Evolutionary conservation across 2,329 filamentous ascomycete species (phyloP), one percentile per base, ranked within the genome.

Genomic region (Colletotrichum falcatum): DNA sequence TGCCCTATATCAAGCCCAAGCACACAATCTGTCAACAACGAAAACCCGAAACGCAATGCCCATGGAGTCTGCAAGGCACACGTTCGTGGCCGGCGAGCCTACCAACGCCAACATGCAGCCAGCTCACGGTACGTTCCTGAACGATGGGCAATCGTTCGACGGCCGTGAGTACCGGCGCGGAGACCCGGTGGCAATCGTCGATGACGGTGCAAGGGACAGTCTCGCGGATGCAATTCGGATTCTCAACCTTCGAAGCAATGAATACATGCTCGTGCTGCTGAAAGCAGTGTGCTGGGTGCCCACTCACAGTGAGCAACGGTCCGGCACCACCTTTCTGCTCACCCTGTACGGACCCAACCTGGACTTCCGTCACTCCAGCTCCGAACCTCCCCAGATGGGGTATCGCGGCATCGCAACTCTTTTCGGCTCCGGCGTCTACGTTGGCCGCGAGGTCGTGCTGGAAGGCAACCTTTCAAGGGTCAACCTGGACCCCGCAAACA

Each of bases 201-300:
- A 73, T 51, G 65, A 67, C 30, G 70, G 63, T 26, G 55, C 59
- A 18, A 61, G 58, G 42, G 69, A 70, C 39, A 56, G 61, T 33
- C 49, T 54, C 23, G 23, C 35, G 14, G 66, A 67, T 12, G 61
- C 63, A 30, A 33, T 73, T 11, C 61, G 60, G 4, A 71, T 73
- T 16, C 54, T 68, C 49, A 73, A 72, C 58, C 66, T 65, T 28
- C 55, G 66, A 48, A 72, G 35, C 60, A 58, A 58, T 33, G 66
- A 66, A 23, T 66, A 33, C 55, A 73, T 73, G 55, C 51, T 71
- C 28, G 55, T 73, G 5, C 56, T 55, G 28, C 44, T 67, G 20
- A 56, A 58, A 37, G 61, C 66, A 23, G 66, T 73, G 11, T 73
- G 70, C 56, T 73, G 72, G 72, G 37, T 73, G 44, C 70, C 72